Evolutionary conservation across 208 protist species (phyloP), one percentile per base, ranked within the genome.

Genomic region (Wallacemonas collosoma): DNA sequence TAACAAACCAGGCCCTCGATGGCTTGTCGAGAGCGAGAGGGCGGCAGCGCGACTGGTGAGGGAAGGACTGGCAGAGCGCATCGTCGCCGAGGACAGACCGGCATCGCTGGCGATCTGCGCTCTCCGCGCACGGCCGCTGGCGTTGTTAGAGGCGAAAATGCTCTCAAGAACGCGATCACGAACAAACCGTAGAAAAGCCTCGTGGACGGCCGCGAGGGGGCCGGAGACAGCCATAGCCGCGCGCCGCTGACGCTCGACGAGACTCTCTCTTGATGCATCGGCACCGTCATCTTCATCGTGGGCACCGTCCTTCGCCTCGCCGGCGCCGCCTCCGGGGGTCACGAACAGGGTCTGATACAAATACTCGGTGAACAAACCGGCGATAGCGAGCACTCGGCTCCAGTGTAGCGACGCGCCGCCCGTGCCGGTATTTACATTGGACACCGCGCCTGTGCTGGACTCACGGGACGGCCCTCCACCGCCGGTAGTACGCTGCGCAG

Each of bases 101-200:
- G 57, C 38, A 1, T 11, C 26, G 9, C 9, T 11, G n/a, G 36
- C n/a, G 36, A 44, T 8, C 5, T n/a, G 60, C 6, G n/a, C 60
- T 7, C n/a, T 15, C 38, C 60, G 60, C 12, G 40, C 60, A 14
- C 60, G 60, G 12, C 41, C n/a, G 60, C 36, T 54, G 43, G 64
- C 48, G 3, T 56, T 54, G 64, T 68, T 35, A 9, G 63, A 39
- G 47, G 44, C 48, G 7, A 56, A 3, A 4, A 56, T 44, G 48
- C 63, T 48, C 39, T 73, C 45, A 2, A 76, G 56, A 55, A 76
- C 47, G 26, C 64, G 72, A 5, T 2, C 43, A 7, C 65, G 60
- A 5, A 71, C 17, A 51, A 69, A 76, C 2, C 14, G 35, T 48
- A 69, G 58, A 38, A 68, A 17, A 5, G 65, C 56, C 43, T 62